Percentiles rank a stretch among this genome's conserved stretches.
phyloP scores from a whole-genome alignment of 768 basidiomycete genomes.

The Suillus subluteus region DNA sequence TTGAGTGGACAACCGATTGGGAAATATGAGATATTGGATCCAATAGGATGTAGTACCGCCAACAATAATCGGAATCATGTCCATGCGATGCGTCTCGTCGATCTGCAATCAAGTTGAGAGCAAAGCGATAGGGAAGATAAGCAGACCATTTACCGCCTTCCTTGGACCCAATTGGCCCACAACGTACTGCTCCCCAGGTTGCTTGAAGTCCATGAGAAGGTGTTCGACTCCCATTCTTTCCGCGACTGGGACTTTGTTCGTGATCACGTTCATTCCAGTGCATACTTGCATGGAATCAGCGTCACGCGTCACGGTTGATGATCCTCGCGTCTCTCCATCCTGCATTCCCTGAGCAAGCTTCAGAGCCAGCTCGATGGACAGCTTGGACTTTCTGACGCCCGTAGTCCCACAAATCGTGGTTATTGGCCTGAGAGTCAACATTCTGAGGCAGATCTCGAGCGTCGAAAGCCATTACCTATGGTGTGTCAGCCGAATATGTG shows the following conservation, averaged over 20 bases:
- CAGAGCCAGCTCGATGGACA: constrained; percentile 86
- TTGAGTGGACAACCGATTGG: constrained; percentile 58
- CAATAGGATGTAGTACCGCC: constrained; percentile 93
- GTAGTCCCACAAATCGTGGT: constrained; percentile 93
- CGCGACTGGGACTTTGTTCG: constrained; percentile 83
- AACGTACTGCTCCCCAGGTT: constrained; percentile 85
- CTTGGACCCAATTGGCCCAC: constrained; percentile 85
- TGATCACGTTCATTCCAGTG: constrained; percentile 89
- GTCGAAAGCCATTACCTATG: neutral
- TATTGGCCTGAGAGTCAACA: constrained; percentile 57
- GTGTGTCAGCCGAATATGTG: neutral
- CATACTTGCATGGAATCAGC: constrained; percentile 98
- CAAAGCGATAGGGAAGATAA: constrained; percentile 6
- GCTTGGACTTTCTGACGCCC: constrained; percentile 92
- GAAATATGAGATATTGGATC: constrained; percentile 95
- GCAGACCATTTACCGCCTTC: constrained; percentile 62
- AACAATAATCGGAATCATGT: constrained; percentile 83
- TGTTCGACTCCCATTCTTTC: constrained; percentile 87
- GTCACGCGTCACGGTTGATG: constrained; percentile 60
- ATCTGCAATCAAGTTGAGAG: constrained; percentile 52
- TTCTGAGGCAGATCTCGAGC: constrained; percentile 4
- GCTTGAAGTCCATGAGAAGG: constrained; percentile 85
- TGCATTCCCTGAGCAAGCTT: constrained; percentile 43
- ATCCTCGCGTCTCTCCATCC: constrained; percentile 68
- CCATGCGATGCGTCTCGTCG: constrained; percentile 63